These are phyloP conservation scores for Kregervanrija delftensis DNA, from an alignment of 805 yeast species.

Conservation along the genomic window DNA sequence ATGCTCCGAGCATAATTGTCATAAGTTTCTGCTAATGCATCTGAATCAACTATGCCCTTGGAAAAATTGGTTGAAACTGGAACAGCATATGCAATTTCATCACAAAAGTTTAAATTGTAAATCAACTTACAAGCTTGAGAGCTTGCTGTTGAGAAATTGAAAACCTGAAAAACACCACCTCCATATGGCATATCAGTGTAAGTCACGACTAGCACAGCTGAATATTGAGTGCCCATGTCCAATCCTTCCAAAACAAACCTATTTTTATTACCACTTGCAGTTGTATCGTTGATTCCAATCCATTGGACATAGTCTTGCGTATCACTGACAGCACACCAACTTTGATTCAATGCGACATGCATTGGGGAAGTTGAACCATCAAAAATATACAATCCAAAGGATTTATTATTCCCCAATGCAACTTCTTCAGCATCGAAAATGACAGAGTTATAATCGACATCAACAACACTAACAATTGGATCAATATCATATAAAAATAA, in stretches of 20 bases:
- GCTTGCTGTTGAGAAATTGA: slow-evolving; percentile 50
- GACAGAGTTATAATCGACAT: slow-evolving; percentile 64
- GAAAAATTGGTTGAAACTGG: slow-evolving; percentile 40
- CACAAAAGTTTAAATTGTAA: slow-evolving; percentile 70
- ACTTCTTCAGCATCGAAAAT: slow-evolving; percentile 49
- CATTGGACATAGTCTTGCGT: slow-evolving; percentile 17
- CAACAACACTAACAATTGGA: slow-evolving; percentile 51
- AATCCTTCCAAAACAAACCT: slow-evolving; percentile 59
- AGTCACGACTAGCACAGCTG: slow-evolving; percentile 55
- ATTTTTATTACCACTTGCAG: slow-evolving; percentile 21
- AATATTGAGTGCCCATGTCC: slow-evolving; percentile 52
- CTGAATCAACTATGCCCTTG: slow-evolving; percentile 24
- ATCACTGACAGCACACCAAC: slow-evolving; percentile 66
- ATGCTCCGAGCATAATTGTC: slow-evolving; percentile 53
- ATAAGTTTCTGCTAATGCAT: slow-evolving; percentile 40
- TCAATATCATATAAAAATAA: slow-evolving; percentile 65
- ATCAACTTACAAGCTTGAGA: slow-evolving; percentile 63
- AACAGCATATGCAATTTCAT: slow-evolving; percentile 78
- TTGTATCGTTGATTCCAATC: slow-evolving; percentile 17
- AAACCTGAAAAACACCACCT: slow-evolving; percentile 54
- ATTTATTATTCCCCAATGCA: slow-evolving; percentile 1
- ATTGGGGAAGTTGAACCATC: slow-evolving; percentile 31
- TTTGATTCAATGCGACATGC: slow-evolving; percentile 36
- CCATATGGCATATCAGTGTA: slow-evolving; percentile 36
- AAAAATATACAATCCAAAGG: slow-evolving; percentile 41